Evolutionary conservation across 441 rosid genomes (phyloP), one percentile per base, ranked within the genome.

Genomic region (Theobroma grandiflorum): DNA sequence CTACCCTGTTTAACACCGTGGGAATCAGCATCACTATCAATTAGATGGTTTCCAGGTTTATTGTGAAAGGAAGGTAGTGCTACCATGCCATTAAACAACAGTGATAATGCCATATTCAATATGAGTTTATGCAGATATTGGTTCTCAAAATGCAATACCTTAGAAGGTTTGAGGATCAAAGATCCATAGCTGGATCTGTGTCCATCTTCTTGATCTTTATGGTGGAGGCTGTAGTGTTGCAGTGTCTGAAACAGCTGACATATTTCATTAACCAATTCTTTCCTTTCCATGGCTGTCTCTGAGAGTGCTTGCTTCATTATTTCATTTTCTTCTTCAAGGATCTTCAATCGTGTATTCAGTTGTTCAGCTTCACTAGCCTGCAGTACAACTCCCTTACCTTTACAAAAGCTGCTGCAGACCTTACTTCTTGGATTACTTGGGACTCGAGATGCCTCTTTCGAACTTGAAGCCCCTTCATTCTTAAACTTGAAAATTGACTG

Each of bases 291-390:
- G 18, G 43, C 16, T 18, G 67, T 68, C 53, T 78, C 74, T 2
- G 68, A 42, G 31, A 78, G 31, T 14, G 43, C 75, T 55, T 43
- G 55, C 45, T 68, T 78, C 57, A 78, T 55, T 20, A 22, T 22
- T 68, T 68, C 67, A 33, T n/a, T 68, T 78, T 78, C 58, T 68
- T 78, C 75, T 71, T 78, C 80, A 42, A 78, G 80, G 33, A 42
- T 52, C 75, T 78, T 42, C 80, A 78, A 55, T 57, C 74, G 9
- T 14, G 38, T 22, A 18, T 16, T 8, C 14, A 78, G 42, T 47
- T 67, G 52, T 42, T 67, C 55, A 40, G 52, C 80, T 78, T 78
- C 66, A 31, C 59, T 4, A 7, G 50, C 66, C 59, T 26, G 80
- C 72, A 53, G 20, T 8, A 5, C 10, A 37, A 14, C 55, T 8